phyloP scores from a whole-genome alignment of 352 stramenopile species.

The Nothophytophthora sp. region DNA sequence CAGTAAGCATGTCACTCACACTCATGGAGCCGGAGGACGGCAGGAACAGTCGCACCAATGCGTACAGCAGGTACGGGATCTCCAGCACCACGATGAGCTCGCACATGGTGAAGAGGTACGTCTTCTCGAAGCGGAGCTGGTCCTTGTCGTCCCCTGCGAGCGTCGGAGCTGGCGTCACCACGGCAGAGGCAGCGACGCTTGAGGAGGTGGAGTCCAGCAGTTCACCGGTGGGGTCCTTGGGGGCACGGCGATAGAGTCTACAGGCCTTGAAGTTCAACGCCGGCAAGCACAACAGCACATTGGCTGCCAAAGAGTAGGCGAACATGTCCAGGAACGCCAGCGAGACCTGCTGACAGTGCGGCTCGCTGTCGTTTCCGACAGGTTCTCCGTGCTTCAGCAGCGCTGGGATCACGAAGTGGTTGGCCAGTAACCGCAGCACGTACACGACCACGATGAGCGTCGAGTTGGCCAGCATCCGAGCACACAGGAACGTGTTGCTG shows the following conservation, averaged over 20 bases:
- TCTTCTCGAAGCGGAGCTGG: slow-evolving; percentile 64
- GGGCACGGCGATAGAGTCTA: slow-evolving; percentile 45
- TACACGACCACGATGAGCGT: slow-evolving; percentile 64
- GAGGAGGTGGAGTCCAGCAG: slow-evolving; percentile 31
- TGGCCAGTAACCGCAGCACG: slow-evolving; percentile 50
- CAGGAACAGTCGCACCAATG: slow-evolving; percentile 50
- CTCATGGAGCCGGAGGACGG: slow-evolving; percentile 35
- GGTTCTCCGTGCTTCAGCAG: slow-evolving; percentile 31
- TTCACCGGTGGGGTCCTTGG: slow-evolving; percentile 18
- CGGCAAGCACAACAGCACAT: slow-evolving; percentile 68
- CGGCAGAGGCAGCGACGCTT: slow-evolving; percentile 11
- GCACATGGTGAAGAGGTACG: slow-evolving; percentile 69
- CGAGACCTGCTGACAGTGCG: slow-evolving; percentile 50
- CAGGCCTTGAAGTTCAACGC: slow-evolving; percentile 64
- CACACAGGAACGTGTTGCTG: slow-evolving; percentile 80
- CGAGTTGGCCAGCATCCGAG: slow-evolving; percentile 75
- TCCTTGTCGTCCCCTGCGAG: slow-evolving; percentile 38
- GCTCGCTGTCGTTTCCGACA: slow-evolving; percentile 12
- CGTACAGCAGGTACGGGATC: slow-evolving; percentile 69
- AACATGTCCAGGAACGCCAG: slow-evolving; percentile 70
- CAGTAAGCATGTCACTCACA: slow-evolving; percentile 25
- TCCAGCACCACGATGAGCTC: slow-evolving; percentile 78
- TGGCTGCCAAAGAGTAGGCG: slow-evolving; percentile 57
- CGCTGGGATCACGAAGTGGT: slow-evolving; percentile 44
- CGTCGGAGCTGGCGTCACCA: slow-evolving; percentile 27